Evolutionary conservation across 1,284 basidiomycete genomes (phyloP), one percentile per base, ranked within the genome.

Genomic region (Psilocybe mexicana): DNA sequence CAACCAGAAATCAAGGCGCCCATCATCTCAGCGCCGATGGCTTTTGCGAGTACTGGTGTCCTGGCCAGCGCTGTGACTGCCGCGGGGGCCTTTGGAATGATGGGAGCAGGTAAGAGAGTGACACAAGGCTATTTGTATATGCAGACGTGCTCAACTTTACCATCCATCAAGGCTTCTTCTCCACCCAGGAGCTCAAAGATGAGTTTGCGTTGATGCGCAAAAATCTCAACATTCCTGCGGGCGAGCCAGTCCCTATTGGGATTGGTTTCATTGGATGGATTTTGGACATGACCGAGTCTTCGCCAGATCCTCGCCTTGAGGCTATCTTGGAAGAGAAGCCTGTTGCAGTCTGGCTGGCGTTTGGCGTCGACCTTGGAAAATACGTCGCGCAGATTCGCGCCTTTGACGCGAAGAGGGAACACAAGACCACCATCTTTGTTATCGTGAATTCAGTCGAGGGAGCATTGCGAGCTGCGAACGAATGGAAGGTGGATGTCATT

Each of bases 401-500:
- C 6, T 65, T 71, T 43, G 69, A 70, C 46, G 52, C 57, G 23
- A 55, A 68, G 26, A 53, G 67, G 23, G 66, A 67, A 35, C 61
- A 72, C 50, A 71, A 70, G 47, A 74, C 70, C 8, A 52, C 70
- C 28, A 56, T 77, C 2, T 75, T 76, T 47, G 69, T 75, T 0
- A 68, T 69, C 7, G 69, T 76, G 6, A 70, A 70, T 43, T 72
- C 72, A 0, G 69, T 74, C 6, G 69, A 72, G 30, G 70, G 70
- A 14, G 74, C 73, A 1, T 52, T 66, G 8, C 55, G 54, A 2
- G 74, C 72, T 8, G 63, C 64, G 7, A 64, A 69, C 6, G 65
- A 72, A 35, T 73, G 73, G 65, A 67, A 70, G 50, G 73, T 72
- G 1, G 76, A 78, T 61, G 67, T 71, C 1, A 46, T 78, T 14